A percentile compares a stretch with the other conserved stretches of the same genome.
phyloP scores from a whole-genome alignment of 176 grass and related monocot genomes.

The Pontederia crassipes region DNA sequence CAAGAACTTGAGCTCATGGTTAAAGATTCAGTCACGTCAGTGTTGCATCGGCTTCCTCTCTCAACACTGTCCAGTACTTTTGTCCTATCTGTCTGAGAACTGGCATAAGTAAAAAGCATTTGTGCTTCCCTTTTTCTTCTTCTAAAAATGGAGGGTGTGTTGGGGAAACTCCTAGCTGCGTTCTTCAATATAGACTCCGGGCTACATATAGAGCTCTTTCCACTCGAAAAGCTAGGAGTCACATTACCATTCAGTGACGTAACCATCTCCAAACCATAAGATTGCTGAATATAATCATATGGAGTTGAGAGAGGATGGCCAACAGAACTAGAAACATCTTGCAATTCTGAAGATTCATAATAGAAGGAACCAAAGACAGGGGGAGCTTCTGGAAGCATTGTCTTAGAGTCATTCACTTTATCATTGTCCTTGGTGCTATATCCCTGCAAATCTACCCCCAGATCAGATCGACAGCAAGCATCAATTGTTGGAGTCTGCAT shows the following conservation, averaged over 20 bases:
- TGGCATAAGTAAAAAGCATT: slow-evolving; percentile 29
- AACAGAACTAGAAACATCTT: slow-evolving; percentile 25
- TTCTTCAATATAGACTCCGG: slow-evolving; percentile 67
- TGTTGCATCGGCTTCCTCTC: slow-evolving; percentile 17
- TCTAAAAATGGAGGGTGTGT: slow-evolving; percentile 80
- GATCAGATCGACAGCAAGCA: slow-evolving; percentile 7
- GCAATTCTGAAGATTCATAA: slow-evolving; percentile 54
- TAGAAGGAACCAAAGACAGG: slow-evolving; percentile 61
- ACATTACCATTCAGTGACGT: slow-evolving; percentile 21
- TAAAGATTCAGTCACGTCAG: slow-evolving; percentile 30
- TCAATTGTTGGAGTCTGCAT: slow-evolving; percentile 17
- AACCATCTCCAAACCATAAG: slow-evolving; percentile 12
- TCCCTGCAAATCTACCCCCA: slow-evolving; percentile 2
- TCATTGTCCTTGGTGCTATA: slow-evolving; percentile 14
- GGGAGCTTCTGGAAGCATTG: slow-evolving; percentile 16
- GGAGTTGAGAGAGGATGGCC: slow-evolving; percentile 31
- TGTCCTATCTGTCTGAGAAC: slow-evolving; percentile 23
- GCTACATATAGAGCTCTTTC: slow-evolving; percentile 31
- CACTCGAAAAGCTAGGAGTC: slow-evolving; percentile 27
- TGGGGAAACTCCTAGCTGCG: slow-evolving; percentile 67
- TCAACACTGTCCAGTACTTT: slow-evolving; percentile 29
- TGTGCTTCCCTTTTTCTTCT: slow-evolving; percentile 62
- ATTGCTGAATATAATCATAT: slow-evolving; percentile 15
- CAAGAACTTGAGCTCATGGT: slow-evolving; percentile 29
- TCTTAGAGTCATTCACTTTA: slow-evolving; percentile 10